Conservation (phyloP, 495 filamentous ascomycete genomes). For the Daldinia loculata region DNA sequence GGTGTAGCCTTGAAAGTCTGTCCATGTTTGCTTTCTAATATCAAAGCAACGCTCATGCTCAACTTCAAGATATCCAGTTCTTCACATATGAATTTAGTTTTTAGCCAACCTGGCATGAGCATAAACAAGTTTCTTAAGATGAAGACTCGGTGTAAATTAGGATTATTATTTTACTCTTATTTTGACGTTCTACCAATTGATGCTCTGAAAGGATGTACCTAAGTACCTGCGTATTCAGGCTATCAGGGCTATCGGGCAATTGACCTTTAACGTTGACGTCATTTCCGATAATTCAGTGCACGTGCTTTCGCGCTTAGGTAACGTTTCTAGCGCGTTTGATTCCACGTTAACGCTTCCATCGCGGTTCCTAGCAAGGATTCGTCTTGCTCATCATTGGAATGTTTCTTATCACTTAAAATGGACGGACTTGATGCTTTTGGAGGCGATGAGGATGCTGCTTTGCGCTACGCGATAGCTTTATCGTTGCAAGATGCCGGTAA, state of each 20-base stretch:
- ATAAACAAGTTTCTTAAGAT: no score
- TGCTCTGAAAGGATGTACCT: no score
- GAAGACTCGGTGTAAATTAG: not conserved
- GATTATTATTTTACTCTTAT: not conserved
- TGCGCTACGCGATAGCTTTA: slow-evolving; percentile 55
- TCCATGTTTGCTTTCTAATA: no score
- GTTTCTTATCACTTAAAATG: slow-evolving; percentile 24
- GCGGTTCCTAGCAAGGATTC: not conserved
- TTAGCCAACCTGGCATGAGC: no score
- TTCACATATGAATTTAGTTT: not conserved
- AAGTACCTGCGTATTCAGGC: no score
- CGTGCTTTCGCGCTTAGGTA: slow-evolving; percentile 4
- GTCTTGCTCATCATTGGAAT: not conserved
- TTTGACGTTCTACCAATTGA: no score
- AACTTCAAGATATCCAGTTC: not conserved
- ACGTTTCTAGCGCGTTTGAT: slow-evolving; percentile 19
- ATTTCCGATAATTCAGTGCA: not conserved
- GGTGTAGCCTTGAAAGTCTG: no score
- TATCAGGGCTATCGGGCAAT: no score
- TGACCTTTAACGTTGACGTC: slow-evolving; percentile 2
- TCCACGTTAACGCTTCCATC: slow-evolving; percentile 14
- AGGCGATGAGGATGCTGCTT: slow-evolving; percentile 56
- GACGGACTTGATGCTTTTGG: slow-evolving; percentile 33
- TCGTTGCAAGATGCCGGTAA: slow-evolving; percentile 49
- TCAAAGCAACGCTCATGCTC: no score